Evolutionary conservation across 176 grass and related monocot genomes (phyloP), one percentile per base, ranked within the genome.

Genomic region (bread wheat (Triticum aestivum)): DNA sequence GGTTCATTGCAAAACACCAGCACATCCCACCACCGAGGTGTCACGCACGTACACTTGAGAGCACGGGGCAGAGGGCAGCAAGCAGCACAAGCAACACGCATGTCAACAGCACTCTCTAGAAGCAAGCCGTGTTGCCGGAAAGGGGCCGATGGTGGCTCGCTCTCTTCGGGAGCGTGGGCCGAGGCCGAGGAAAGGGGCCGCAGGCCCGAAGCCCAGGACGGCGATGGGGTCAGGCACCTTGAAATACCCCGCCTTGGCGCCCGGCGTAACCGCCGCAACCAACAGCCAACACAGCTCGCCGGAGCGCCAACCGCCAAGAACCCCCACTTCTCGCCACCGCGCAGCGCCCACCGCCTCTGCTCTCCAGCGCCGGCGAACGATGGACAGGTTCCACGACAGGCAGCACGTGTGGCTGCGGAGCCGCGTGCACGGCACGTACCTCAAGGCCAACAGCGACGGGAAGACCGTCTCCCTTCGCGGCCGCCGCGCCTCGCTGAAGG

Each of bases 391-490:
- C 79, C 70, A 38, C 3, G 70, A 82, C 23, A 9, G n/a, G 23
- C 61, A 54, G 2, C 47, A 67, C 61, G 61, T 82, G 70, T 26
- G 78, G 21, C 86, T 87, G 32, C 58, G 79, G 42, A 87, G 77
- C 68, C 44, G 30, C 44, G 41, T 32, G 69, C 41, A 38, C 23
- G 79, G 45, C 13, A 59, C 47, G 23, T 86, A 79, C 65, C 75
- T 87, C 61, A 34, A 58, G 71, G 86, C 71, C 33, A 79, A 88
- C 67, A 24, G 65, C 15, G 58, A 66, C 33, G 75, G 87, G n/a
- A 4, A 3, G 5, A 8, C 66, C 21, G 66, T 79, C 10, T 84
- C 39, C 38, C 74, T 84, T 9, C 5, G 38, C 73, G 18, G 8
- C 37, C 2, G 37, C 27, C 27, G 65, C 13, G 8, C 34, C 3